A percentile compares a stretch with the other conserved stretches of the same genome.
Conservation (phyloP, 371 early-diverging fungal genomes). For the Saksenaea oblongispora region DNA sequence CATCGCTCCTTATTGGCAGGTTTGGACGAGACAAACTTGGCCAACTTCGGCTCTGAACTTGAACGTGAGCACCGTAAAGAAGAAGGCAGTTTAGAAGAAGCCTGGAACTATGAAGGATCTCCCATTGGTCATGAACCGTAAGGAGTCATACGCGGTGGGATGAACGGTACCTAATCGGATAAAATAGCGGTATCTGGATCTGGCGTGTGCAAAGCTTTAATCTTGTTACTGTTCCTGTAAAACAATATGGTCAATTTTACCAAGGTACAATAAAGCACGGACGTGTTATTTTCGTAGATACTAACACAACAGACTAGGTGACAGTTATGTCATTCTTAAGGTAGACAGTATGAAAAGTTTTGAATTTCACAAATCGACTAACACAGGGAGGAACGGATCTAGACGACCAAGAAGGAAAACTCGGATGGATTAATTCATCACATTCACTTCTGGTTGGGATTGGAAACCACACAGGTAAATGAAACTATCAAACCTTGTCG, state of each 20-base stretch:
- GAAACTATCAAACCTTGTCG: not conserved
- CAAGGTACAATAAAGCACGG: conserved; percentile 37
- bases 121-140: conserved; percentile 55
- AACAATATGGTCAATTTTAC: conserved; percentile 73
- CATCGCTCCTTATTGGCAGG: conserved; percentile 33
- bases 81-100: conserved; percentile 68
- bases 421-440: conserved; percentile 68
- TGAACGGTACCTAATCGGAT: not conserved
- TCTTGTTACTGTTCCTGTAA: conserved; percentile 63
- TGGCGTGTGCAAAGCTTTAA: conserved; percentile 86
- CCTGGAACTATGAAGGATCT: conserved; percentile 64
- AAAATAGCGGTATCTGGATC: conserved; percentile 63
- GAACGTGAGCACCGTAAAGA: conserved; percentile 73
- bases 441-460: conserved; percentile 87
- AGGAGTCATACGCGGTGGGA: not conserved
- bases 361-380: not conserved
- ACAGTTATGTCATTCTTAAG: conserved; percentile 78
- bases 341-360: conserved; percentile 35
- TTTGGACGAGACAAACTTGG: conserved; percentile 72
- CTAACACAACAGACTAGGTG: conserved; percentile 40
- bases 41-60: conserved; percentile 69
- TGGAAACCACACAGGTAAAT: conserved; percentile 58
- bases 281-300: not conserved
- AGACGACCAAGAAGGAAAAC: conserved; percentile 69
- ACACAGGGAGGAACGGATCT: not conserved